Evolutionary conservation across 2,329 filamentous ascomycete genomes (phyloP).

Genomic region (Leptographium procerum): DNA sequence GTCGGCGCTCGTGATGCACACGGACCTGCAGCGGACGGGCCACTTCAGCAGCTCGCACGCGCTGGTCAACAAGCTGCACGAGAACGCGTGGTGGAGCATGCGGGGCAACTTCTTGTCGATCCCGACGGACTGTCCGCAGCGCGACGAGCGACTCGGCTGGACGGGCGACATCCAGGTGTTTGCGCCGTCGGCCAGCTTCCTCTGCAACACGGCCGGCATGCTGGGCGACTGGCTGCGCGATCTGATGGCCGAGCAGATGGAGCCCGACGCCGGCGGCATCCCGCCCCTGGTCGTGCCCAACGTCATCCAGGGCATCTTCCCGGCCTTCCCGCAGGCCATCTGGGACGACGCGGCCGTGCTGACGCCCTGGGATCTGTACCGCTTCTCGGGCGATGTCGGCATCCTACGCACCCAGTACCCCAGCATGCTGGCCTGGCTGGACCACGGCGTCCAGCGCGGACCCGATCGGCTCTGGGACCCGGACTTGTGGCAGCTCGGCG

Average conservation of each 20-base stretch:
- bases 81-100: slow-evolving; percentile 46
- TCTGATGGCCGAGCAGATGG: slow-evolving; percentile 19
- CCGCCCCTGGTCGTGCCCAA: slow-evolving; percentile 17
- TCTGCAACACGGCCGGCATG: slow-evolving; percentile 41
- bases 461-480: slow-evolving; percentile 23
- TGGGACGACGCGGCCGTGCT: slow-evolving; percentile 21
- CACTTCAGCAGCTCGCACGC: slow-evolving; percentile 39
- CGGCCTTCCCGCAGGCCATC: slow-evolving; percentile 1
- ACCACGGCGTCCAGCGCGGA: slow-evolving; percentile 12
- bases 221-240: slow-evolving; percentile 39
- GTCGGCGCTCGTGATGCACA: slow-evolving; percentile 27
- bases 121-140: slow-evolving; percentile 46
- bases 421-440: slow-evolving; percentile 20
- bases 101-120: slow-evolving; percentile 46
- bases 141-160: slow-evolving; percentile 44
- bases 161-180: slow-evolving; percentile 41
- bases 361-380: slow-evolving; percentile 20
- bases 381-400: slow-evolving; percentile 15
- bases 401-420: slow-evolving; percentile 19
- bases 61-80: slow-evolving; percentile 40
- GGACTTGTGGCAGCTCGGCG: slow-evolving; percentile 22
- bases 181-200: slow-evolving; percentile 36
- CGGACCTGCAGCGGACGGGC: slow-evolving; percentile 37
- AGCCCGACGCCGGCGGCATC: background rate
- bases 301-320: slow-evolving; percentile 1